Evolutionary conservation across 176 grass and related monocot species (phyloP).

Genomic region (Pontederia crassipes): DNA sequence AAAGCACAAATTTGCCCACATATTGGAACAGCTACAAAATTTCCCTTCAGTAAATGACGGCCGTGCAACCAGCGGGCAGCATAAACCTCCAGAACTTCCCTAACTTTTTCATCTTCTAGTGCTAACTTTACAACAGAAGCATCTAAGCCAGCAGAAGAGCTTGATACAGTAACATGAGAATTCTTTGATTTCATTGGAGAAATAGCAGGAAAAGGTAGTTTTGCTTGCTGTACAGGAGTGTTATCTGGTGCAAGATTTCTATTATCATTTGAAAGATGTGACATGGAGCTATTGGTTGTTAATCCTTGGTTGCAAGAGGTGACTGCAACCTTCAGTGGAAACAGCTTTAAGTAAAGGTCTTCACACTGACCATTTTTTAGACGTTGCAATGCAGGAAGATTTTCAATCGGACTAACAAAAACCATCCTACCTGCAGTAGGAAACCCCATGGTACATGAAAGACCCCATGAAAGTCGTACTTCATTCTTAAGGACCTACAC

Average conservation of each 20-base stretch:
- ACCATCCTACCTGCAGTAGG: slow-evolving; percentile 36
- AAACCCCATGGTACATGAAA: slow-evolving; percentile 58
- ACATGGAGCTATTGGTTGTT: slow-evolving; percentile 1
- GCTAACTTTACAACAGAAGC: slow-evolving; percentile 36
- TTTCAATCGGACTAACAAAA: slow-evolving; percentile 40
- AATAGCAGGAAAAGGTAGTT: not conserved
- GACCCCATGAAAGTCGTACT: slow-evolving; percentile 75
- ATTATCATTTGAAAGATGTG: slow-evolving; percentile 15
- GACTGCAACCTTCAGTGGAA: slow-evolving; percentile 31
- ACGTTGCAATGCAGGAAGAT: slow-evolving; percentile 24
- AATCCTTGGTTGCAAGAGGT: not conserved
- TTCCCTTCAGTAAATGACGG: slow-evolving; percentile 65
- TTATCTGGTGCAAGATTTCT: slow-evolving; percentile 27
- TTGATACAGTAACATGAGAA: slow-evolving; percentile 21
- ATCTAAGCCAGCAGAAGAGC: slow-evolving; percentile 35
- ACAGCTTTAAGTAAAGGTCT: slow-evolving; percentile 45
- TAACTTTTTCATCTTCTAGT: slow-evolving; percentile 64
- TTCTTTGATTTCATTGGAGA: slow-evolving; percentile 26
- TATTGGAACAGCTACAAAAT: slow-evolving; percentile 47
- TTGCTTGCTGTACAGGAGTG: slow-evolving; percentile 21
- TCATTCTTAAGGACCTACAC: slow-evolving; percentile 65
- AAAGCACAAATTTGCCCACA: slow-evolving; percentile 57
- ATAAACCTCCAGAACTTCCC: slow-evolving; percentile 49
- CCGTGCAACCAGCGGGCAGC: slow-evolving; percentile 56
- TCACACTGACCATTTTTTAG: slow-evolving; percentile 36